Evolutionary conservation across 1,284 basidiomycete genomes (phyloP).

Genomic region (Leccinum griseonigrum): DNA sequence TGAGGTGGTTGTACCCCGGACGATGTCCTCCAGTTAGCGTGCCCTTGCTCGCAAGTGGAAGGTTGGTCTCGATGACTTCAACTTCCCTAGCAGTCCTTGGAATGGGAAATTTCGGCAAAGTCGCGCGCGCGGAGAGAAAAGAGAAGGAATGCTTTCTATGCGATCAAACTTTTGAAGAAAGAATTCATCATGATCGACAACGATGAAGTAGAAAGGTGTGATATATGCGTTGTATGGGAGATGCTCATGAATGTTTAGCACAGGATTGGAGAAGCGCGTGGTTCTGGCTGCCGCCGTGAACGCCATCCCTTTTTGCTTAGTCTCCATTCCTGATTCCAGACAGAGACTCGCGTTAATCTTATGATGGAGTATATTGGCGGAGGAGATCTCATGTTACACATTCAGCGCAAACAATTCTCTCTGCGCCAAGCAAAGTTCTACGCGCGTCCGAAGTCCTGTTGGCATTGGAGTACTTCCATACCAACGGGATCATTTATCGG

Average conservation of each 20-base stretch:
- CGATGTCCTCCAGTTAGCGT: conserved; percentile 36
- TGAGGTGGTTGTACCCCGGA: conserved; percentile 23
- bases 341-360: conserved; percentile 96
- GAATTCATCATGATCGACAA: conserved; percentile 98
- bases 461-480: conserved; percentile 97
- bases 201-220: conserved; percentile 96
- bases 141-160: conserved; percentile 83
- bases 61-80: conserved; percentile 98
- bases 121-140: conserved; percentile 99
- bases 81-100: conserved; percentile 97
- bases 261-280: conserved; percentile 98
- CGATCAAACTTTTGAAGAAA: conserved; percentile 99
- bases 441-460: conserved; percentile 92
- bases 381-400: conserved; percentile 92
- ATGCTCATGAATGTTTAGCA: conserved; percentile 49
- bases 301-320: conserved; percentile 97
- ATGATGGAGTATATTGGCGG: conserved; percentile 95
- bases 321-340: conserved; percentile 99
- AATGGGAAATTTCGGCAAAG: conserved; percentile 99
- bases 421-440: conserved; percentile 99
- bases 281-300: conserved; percentile 96
- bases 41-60: conserved; percentile 65
- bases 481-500: conserved; percentile 97
- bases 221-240: conserved; percentile 4
- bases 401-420: conserved; percentile 92